Conservation (phyloP, 331 rosid genomes). For the Rosa hybrid region DNA sequence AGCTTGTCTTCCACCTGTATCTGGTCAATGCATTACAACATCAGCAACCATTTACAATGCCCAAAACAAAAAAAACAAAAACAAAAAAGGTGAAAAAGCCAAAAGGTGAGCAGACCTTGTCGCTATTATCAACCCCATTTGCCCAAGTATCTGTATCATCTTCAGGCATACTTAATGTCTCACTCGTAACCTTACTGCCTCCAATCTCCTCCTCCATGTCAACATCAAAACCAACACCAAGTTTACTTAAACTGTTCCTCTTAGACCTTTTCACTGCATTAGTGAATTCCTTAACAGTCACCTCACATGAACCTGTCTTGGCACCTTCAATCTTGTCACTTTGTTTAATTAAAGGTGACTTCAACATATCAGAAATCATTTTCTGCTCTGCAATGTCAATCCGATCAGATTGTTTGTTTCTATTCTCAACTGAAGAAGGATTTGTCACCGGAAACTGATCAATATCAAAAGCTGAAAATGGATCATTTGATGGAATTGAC, state of each 20-base stretch:
- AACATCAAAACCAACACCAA: slow-evolving; percentile 25
- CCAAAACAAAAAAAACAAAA: neutral
- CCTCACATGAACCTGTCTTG: slow-evolving; percentile 26
- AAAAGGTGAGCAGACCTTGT: slow-evolving; percentile 37
- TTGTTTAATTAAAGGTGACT: slow-evolving; percentile 24
- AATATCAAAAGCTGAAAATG: slow-evolving; percentile 56
- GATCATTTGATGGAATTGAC: slow-evolving; percentile 50
- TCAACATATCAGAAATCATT: slow-evolving; percentile 23
- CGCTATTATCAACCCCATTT: slow-evolving; percentile 32
- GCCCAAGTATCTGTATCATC: slow-evolving; percentile 24
- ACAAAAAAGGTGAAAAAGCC: neutral
- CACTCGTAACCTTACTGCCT: slow-evolving; percentile 14
- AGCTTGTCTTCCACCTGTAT: slow-evolving; percentile 49
- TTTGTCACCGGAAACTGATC: slow-evolving; percentile 31
- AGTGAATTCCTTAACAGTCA: slow-evolving; percentile 22
- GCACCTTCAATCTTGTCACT: slow-evolving; percentile 29
- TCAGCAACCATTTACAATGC: slow-evolving; percentile 24
- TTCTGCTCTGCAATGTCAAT: slow-evolving; percentile 35
- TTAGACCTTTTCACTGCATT: slow-evolving; percentile 23
- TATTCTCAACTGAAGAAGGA: slow-evolving; percentile 25
- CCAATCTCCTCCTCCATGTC: slow-evolving; percentile 8
- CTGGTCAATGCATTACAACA: slow-evolving; percentile 23
- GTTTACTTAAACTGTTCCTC: slow-evolving; percentile 32
- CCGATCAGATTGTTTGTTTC: slow-evolving; percentile 27
- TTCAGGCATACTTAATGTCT: slow-evolving; percentile 13